phyloP scores from a whole-genome alignment of 805 yeast genomes.

The Metschnikowia rubicola region DNA sequence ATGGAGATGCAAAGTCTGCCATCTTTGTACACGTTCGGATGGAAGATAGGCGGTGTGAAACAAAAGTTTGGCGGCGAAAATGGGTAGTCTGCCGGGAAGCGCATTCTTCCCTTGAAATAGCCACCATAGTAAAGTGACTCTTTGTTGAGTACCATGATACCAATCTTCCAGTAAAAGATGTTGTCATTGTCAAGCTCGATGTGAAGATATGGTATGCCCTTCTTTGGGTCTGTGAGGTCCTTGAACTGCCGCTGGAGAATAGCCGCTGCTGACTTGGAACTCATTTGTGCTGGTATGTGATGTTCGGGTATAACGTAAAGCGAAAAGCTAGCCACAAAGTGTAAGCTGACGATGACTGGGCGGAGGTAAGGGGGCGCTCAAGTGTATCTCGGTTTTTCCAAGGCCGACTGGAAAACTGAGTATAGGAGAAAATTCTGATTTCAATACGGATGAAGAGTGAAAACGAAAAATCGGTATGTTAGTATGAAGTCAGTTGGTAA shows the following conservation, averaged over 20 bases:
- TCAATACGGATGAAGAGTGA: not conserved
- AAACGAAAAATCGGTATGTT: not conserved
- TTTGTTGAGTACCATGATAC: conserved; percentile 85
- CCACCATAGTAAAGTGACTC: conserved; percentile 94
- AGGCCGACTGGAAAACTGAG: not conserved
- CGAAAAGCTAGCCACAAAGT: not conserved
- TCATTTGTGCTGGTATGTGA: conserved; percentile 22
- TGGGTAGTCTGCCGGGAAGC: conserved; percentile 89
- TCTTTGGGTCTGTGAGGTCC: conserved; percentile 90
- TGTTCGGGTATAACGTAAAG: not conserved
- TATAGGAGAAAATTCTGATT: not conserved
- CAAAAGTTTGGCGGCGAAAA: conserved; percentile 89
- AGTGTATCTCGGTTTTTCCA: not conserved
- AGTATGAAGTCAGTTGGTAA: not conserved
- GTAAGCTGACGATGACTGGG: too few species aligned
- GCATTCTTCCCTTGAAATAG: conserved; percentile 89
- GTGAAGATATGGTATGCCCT: conserved; percentile 59
- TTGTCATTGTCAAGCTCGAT: conserved; percentile 59
- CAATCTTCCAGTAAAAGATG: conserved; percentile 73
- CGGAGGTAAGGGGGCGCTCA: not conserved
- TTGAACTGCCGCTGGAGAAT: conserved; percentile 88
- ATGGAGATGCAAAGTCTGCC: conserved; percentile 92
- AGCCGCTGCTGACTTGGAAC: conserved; percentile 67
- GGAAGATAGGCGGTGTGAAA: conserved; percentile 90
- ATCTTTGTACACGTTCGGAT: conserved; percentile 92